Percentiles rank a stretch among this genome's conserved stretches.
Conservation (phyloP, 108 stramenopile species). For the Pseudonitzschia multistriata region DNA sequence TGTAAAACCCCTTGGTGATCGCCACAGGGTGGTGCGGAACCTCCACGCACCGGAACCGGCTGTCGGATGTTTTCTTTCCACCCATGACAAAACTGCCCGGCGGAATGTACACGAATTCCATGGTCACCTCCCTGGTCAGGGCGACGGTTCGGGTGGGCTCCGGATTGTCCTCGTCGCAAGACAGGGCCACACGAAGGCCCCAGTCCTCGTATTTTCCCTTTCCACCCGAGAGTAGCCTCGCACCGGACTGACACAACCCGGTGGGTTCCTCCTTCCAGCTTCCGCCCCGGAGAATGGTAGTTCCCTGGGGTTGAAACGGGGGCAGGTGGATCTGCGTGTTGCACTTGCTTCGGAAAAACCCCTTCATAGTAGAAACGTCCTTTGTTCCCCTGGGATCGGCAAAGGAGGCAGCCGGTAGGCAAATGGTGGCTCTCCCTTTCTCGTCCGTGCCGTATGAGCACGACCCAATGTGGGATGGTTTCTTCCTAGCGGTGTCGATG, state of each 20-base stretch:
- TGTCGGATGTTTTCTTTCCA: background rate
- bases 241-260: background rate
- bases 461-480: background rate
- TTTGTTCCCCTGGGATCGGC: conserved; percentile 4
- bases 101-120: conserved; percentile 17
- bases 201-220: conserved; percentile 13
- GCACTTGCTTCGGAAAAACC: background rate
- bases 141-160: background rate
- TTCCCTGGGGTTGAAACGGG: conserved; percentile 1
- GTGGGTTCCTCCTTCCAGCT: conserved; percentile 5
- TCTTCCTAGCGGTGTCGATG: background rate
- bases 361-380: conserved; percentile 22
- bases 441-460: background rate
- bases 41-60: conserved; percentile 1
- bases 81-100: conserved; percentile 20
- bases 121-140: background rate
- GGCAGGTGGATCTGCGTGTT: conserved; percentile 17
- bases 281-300: conserved; percentile 7
- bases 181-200: conserved; percentile 16
- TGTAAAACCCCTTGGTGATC: conserved; percentile 14
- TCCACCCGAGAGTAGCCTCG: background rate
- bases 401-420: conserved; percentile 9
- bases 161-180: background rate
- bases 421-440: background rate
- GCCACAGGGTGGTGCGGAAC: conserved; percentile 8